These are phyloP conservation scores for Beverwykella pulmonaria DNA, from an alignment of 495 filamentous ascomycete species.

Conservation along the genomic window DNA sequence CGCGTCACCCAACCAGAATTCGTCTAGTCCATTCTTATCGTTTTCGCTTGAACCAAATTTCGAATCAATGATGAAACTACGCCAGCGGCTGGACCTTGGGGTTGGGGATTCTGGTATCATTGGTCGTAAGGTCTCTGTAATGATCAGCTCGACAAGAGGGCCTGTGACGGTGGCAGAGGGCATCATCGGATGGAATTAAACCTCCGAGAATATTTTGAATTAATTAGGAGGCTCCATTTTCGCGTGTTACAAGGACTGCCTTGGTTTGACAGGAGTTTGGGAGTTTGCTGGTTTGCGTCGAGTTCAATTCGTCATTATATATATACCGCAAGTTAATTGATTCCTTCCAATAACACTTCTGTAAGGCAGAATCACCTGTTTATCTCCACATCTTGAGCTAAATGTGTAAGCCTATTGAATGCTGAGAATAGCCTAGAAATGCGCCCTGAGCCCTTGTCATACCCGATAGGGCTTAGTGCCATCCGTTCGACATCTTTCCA, in stretches of 20 bases:
- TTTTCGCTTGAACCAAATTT: conserved; percentile 1
- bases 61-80: conserved; percentile 7
- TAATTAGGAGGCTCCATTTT: not conserved
- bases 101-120: conserved; percentile 26
- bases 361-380: no score
- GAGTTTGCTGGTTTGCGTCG: no score
- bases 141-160: conserved; percentile 11
- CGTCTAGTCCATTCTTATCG: conserved; percentile 3
- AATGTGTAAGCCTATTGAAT: no score
- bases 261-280: not conserved
- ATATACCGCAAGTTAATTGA: no score
- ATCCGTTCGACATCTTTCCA: no score
- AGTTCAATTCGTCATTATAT: no score
- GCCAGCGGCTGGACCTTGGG: conserved; percentile 22
- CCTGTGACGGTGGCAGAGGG: conserved; percentile 14
- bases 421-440: no score
- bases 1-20: not conserved
- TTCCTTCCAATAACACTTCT: no score
- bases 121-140: conserved; percentile 18
- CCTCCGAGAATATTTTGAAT: no score
- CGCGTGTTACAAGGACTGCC: not conserved
- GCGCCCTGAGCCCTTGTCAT: no score
- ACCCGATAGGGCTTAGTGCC: no score
- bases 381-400: no score
- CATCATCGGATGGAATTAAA: conserved; percentile 26